phyloP scores from a whole-genome alignment of 441 rosid genomes.

The Populus tomentosa region DNA sequence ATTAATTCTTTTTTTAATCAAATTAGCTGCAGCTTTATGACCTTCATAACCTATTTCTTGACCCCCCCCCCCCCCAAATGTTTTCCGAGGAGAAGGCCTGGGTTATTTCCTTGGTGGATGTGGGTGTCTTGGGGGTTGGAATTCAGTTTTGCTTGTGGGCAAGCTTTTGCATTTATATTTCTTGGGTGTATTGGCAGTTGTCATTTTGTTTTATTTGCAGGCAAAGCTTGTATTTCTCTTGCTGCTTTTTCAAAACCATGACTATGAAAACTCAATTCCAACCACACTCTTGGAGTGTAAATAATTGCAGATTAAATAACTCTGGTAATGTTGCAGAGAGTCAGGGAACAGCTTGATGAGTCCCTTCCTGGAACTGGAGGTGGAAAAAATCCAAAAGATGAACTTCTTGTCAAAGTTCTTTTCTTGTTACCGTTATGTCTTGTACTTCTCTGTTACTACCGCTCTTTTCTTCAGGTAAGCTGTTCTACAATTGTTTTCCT shows the following conservation, averaged over 20 bases:
- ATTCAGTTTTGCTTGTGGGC: background rate
- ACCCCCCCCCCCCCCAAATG: background rate
- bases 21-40: background rate
- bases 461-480: conserved; percentile 54
- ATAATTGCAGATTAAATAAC: background rate
- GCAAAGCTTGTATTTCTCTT: background rate
- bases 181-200: background rate
- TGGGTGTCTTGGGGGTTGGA: background rate
- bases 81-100: background rate
- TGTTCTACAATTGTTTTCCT: conserved; percentile 6
- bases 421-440: conserved; percentile 64
- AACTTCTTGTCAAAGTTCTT: conserved; percentile 63
- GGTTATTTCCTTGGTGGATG: background rate
- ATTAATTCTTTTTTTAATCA: conserved; percentile 14
- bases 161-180: background rate
- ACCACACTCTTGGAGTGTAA: background rate
- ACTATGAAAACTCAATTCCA: background rate
- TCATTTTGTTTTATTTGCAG: background rate
- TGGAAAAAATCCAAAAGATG: conserved; percentile 73
- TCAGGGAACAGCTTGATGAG: conserved; percentile 64
- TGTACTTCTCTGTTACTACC: conserved; percentile 53
- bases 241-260: background rate
- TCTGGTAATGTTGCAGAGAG: conserved; percentile 45
- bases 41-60: background rate
- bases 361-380: conserved; percentile 94